phyloP scores from a whole-genome alignment of 495 filamentous ascomycete genomes.

The Trichoderma asperelloides region DNA sequence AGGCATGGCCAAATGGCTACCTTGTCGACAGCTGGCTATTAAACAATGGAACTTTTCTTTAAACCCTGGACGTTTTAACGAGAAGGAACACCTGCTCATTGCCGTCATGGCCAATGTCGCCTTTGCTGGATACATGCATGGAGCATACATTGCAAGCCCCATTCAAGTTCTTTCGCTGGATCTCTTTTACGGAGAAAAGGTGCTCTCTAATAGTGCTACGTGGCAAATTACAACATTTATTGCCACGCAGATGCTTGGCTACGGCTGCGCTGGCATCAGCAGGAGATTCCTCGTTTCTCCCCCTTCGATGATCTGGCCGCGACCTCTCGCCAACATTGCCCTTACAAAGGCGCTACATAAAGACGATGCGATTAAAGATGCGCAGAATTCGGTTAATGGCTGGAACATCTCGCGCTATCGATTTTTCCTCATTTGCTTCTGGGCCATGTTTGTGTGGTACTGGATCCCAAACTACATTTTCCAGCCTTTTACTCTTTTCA shows the following conservation, averaged over 20 bases:
- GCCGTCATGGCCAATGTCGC: slow-evolving; percentile 4
- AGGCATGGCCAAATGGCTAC: not conserved
- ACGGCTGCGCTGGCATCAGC: slow-evolving; percentile 32
- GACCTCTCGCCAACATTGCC: slow-evolving; percentile 32
- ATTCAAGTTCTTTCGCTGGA: not conserved
- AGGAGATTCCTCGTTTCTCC: slow-evolving; percentile 49
- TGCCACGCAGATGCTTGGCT: slow-evolving; percentile 18
- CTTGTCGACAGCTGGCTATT: too few species aligned
- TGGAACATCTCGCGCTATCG: slow-evolving; percentile 15
- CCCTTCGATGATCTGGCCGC: slow-evolving; percentile 32
- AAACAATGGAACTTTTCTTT: not conserved
- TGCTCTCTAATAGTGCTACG: not conserved
- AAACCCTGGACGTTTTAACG: slow-evolving; percentile 17
- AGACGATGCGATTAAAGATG: slow-evolving; percentile 24
- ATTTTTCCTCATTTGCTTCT: slow-evolving; percentile 16
- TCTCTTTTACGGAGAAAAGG: not conserved
- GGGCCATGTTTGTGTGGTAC: slow-evolving; percentile 22
- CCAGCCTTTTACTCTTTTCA: slow-evolving; percentile 17
- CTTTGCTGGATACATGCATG: not conserved
- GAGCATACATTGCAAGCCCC: not conserved
- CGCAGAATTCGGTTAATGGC: not conserved
- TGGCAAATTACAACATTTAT: slow-evolving; percentile 14
- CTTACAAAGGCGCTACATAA: slow-evolving; percentile 35
- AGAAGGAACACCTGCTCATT: slow-evolving; percentile 26
- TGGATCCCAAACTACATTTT: slow-evolving; percentile 24